Percentiles rank a stretch among this genome's conserved stretches.
phyloP scores from a whole-genome alignment of 2,329 filamentous ascomycete genomes.

The Pleoardoris graminearum region DNA sequence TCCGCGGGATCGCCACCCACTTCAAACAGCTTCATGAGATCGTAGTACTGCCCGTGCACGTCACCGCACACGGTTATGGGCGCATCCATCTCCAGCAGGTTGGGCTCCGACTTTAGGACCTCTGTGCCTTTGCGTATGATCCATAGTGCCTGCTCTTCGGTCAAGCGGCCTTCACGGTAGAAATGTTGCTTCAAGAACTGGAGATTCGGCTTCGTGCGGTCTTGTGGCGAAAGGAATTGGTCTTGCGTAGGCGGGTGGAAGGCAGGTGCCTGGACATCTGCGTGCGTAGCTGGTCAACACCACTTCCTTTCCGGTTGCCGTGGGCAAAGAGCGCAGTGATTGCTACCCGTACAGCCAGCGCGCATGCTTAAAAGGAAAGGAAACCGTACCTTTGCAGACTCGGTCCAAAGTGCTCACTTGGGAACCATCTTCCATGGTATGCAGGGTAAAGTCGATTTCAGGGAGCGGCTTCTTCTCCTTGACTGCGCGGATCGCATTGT shows the following conservation, averaged over 20 bases:
- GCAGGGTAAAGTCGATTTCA: slow-evolving; percentile 97
- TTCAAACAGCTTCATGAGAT: slow-evolving; percentile 99
- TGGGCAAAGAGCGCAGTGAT: neutral
- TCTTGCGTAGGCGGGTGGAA: slow-evolving; percentile 91
- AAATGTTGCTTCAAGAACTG: slow-evolving; percentile 97
- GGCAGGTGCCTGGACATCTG: slow-evolving; percentile 97
- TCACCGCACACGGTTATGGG: slow-evolving; percentile 98
- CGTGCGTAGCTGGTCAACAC: slow-evolving; percentile 29
- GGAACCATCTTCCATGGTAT: slow-evolving; percentile 95
- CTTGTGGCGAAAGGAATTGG: slow-evolving; percentile 87
- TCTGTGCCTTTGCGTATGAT: slow-evolving; percentile 89
- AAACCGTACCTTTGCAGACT: slow-evolving; percentile 97
- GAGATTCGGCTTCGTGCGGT: slow-evolving; percentile 86
- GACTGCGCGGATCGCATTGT: slow-evolving; percentile 90
- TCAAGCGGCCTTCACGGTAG: slow-evolving; percentile 94
- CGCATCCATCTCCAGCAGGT: slow-evolving; percentile 97
- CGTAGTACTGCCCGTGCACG: slow-evolving; percentile 98
- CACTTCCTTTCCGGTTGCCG: slow-evolving; percentile 21
- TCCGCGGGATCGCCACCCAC: slow-evolving; percentile 96
- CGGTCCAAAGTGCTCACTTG: slow-evolving; percentile 95
- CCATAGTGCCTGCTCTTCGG: slow-evolving; percentile 95
- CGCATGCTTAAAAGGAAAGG: neutral
- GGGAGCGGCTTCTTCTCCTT: slow-evolving; percentile 92
- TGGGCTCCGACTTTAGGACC: slow-evolving; percentile 85
- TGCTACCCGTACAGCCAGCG: neutral